Percentiles rank a stretch among this genome's conserved stretches.
These are phyloP conservation scores for Choiromyces venosus DNA, from an alignment of 495 filamentous ascomycete genomes.

Conservation along the genomic window DNA sequence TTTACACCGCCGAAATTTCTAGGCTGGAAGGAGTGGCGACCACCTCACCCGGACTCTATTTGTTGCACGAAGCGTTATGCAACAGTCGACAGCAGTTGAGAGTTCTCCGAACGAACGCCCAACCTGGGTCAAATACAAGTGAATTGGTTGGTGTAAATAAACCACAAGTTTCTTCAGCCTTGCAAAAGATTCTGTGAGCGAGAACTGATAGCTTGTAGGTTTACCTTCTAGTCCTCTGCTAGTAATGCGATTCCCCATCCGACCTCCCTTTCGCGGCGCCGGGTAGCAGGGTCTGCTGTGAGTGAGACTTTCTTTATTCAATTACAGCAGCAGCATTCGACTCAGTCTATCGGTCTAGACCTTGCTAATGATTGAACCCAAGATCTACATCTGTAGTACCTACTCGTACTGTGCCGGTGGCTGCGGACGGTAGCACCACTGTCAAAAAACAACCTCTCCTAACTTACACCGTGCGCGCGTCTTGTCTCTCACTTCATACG, in stretches of 20 bases:
- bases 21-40: too few relatives aligned
- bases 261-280: too few relatives aligned
- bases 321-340: background rate
- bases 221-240: background rate
- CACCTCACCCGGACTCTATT: too few relatives aligned
- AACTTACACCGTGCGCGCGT: too few relatives aligned
- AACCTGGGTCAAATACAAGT: background rate
- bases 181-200: background rate
- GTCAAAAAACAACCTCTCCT: too few relatives aligned
- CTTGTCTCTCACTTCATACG: too few relatives aligned
- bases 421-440: too few relatives aligned
- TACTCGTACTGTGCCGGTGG: too few relatives aligned
- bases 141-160: background rate
- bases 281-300: background rate
- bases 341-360: background rate
- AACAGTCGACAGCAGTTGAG: background rate
- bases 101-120: background rate
- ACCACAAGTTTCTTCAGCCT: background rate
- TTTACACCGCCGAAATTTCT: too few relatives aligned
- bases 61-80: background rate
- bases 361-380: too few relatives aligned
- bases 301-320: too few relatives aligned
- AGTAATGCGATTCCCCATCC: background rate
- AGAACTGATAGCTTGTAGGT: background rate
- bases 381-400: background rate